Evolutionary conservation across 192 early-diverging fungal genomes (phyloP).

Genomic region (Linnemannia exigua): DNA sequence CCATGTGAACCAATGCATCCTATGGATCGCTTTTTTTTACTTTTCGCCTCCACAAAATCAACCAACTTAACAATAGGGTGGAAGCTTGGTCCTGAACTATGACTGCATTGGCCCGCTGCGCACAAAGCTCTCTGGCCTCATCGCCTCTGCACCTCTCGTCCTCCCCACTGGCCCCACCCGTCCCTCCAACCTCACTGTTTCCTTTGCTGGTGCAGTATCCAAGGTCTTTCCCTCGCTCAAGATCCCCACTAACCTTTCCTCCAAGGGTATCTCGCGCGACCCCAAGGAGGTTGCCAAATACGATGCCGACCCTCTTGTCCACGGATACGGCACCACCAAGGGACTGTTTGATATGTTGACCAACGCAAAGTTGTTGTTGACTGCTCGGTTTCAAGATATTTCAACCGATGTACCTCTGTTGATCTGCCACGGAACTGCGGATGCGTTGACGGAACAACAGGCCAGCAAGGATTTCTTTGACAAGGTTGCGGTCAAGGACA

Average conservation of each 20-base stretch:
- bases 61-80: constrained; percentile 49
- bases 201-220: constrained; percentile 50
- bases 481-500: constrained; percentile 56
- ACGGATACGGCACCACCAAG: constrained; percentile 62
- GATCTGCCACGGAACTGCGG: constrained; percentile 66
- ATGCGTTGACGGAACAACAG: constrained; percentile 60
- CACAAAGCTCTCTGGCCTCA: constrained; percentile 60
- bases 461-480: constrained; percentile 60
- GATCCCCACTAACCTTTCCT: constrained; percentile 61
- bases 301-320: constrained; percentile 68
- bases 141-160: constrained; percentile 68
- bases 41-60: background rate
- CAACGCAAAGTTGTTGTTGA: constrained; percentile 61
- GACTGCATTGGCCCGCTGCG: constrained; percentile 49
- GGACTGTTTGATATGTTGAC: constrained; percentile 65
- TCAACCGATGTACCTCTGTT: constrained; percentile 61
- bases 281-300: constrained; percentile 63
- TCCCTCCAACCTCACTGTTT: constrained; percentile 50
- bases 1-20: background rate
- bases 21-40: background rate
- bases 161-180: constrained; percentile 32
- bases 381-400: constrained; percentile 51
- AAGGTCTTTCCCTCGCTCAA: constrained; percentile 60
- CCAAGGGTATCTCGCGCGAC: constrained; percentile 62
- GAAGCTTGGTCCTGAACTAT: constrained; percentile 72